A percentile compares a stretch with the other conserved stretches of the same genome.
phyloP scores from a whole-genome alignment of 164 flowering plant species.

The Piper betle region DNA sequence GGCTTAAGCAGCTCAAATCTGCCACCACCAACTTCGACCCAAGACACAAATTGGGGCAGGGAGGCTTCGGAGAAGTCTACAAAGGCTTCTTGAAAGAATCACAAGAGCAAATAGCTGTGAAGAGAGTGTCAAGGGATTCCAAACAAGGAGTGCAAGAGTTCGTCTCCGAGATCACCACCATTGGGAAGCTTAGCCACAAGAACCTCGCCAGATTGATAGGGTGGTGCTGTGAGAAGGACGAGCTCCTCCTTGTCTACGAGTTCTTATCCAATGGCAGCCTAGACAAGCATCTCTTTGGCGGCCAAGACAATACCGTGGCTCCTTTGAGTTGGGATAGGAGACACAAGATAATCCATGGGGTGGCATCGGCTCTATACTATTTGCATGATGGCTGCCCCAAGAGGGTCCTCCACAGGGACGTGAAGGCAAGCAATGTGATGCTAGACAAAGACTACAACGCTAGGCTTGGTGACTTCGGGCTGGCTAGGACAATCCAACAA shows the following conservation, averaged over 20 bases:
- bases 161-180: constrained; percentile 46
- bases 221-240: constrained; percentile 48
- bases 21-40: constrained; percentile 39
- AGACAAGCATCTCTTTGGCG: constrained; percentile 31
- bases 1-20: constrained; percentile 27
- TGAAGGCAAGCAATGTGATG: constrained; percentile 25
- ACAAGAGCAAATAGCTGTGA: constrained; percentile 39
- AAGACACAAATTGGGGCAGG: constrained; percentile 47
- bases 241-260: constrained; percentile 51
- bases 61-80: constrained; percentile 61
- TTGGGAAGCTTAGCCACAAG: constrained; percentile 44
- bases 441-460: constrained; percentile 17
- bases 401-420: constrained; percentile 19
- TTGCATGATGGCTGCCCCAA: constrained; percentile 17
- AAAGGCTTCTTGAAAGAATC: constrained; percentile 25
- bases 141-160: constrained; percentile 44
- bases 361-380: constrained; percentile 15
- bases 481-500: constrained; percentile 15
- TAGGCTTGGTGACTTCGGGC: constrained; percentile 21
- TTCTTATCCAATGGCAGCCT: constrained; percentile 57
- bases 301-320: not conserved
- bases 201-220: constrained; percentile 49
- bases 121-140: constrained; percentile 27
- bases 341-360: constrained; percentile 18
- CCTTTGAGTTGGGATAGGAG: constrained; percentile 37